Percentiles rank a stretch among this genome's conserved stretches.
phyloP scores from a whole-genome alignment of 805 yeast genomes.

The Barnettozyma californica region DNA sequence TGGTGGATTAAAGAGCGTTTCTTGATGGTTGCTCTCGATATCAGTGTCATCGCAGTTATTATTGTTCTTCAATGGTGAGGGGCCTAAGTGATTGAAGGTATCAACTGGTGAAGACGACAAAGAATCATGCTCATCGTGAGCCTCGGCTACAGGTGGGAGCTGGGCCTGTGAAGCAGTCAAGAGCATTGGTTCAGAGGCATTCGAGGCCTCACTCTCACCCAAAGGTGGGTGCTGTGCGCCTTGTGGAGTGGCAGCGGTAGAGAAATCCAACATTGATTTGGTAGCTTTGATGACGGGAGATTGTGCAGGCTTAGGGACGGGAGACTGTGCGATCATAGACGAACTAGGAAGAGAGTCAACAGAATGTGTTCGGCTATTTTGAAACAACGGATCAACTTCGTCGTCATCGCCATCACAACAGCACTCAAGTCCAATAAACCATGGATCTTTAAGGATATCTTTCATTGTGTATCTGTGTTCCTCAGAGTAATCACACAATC shows the following conservation, averaged over 20 bases:
- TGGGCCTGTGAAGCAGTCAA: background rate
- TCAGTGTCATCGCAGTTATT: background rate
- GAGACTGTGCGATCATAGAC: background rate
- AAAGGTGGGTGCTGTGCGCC: background rate
- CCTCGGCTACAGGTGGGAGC: slow-evolving; percentile 15
- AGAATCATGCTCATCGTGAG: slow-evolving; percentile 9
- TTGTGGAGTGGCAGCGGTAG: background rate
- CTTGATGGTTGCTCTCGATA: background rate
- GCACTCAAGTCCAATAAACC: slow-evolving; percentile 55
- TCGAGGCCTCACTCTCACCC: background rate
- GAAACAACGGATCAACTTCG: slow-evolving; percentile 9
- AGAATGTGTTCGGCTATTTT: background rate
- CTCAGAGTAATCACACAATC: slow-evolving; percentile 61
- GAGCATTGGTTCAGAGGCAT: slow-evolving; percentile 4
- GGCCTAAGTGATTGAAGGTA: background rate
- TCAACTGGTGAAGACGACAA: slow-evolving; percentile 3
- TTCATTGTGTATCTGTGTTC: slow-evolving; percentile 48
- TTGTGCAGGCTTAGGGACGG: background rate
- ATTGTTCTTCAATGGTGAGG: background rate
- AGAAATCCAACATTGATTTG: slow-evolving; percentile 24
- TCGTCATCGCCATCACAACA: slow-evolving; percentile 45
- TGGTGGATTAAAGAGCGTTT: background rate
- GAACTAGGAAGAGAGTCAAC: slow-evolving; percentile 8
- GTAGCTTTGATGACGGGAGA: slow-evolving; percentile 7
- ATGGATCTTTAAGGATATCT: slow-evolving; percentile 54